Percentiles rank a stretch among this genome's conserved stretches.
Conservation (phyloP, 2,329 filamentous ascomycete species). For the Rhinocladiella mackenziei region DNA sequence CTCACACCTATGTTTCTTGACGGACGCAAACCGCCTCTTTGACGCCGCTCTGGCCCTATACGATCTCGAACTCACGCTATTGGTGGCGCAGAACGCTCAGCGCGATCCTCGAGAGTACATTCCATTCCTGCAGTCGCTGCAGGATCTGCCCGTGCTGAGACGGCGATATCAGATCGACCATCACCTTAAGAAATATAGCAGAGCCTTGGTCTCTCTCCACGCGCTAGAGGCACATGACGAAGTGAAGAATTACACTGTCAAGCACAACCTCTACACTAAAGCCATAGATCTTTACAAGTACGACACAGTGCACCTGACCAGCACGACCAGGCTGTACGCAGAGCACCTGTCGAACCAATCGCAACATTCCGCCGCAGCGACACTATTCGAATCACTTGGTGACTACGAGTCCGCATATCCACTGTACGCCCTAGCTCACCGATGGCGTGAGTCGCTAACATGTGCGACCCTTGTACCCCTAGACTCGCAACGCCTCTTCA, state of each 20-base stretch:
- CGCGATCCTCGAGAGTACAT: conserved; percentile 93
- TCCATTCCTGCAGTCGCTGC: conserved; percentile 84
- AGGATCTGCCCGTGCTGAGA: conserved; percentile 66
- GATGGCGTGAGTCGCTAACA: conserved; percentile 89
- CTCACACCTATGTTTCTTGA: conserved; percentile 95
- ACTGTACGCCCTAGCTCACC: conserved; percentile 77
- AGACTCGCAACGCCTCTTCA: conserved; percentile 55
- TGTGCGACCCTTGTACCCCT: conserved; percentile 67
- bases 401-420: conserved; percentile 71
- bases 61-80: conserved; percentile 79
- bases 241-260: conserved; percentile 69
- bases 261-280: conserved; percentile 72
- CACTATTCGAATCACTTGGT: conserved; percentile 79
- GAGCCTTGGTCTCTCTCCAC: conserved; percentile 74
- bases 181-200: conserved; percentile 69
- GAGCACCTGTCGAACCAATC: conserved; percentile 70
- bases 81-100: conserved; percentile 93
- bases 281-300: conserved; percentile 83
- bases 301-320: conserved; percentile 60
- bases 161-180: conserved; percentile 84
- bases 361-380: conserved; percentile 76
- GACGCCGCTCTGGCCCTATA: conserved; percentile 88
- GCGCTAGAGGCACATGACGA: conserved; percentile 71
- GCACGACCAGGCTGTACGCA: conserved; percentile 75
- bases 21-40: conserved; percentile 87